phyloP scores from a whole-genome alignment of 1,139 yeast genomes.

The Geotrichum restrictum region DNA sequence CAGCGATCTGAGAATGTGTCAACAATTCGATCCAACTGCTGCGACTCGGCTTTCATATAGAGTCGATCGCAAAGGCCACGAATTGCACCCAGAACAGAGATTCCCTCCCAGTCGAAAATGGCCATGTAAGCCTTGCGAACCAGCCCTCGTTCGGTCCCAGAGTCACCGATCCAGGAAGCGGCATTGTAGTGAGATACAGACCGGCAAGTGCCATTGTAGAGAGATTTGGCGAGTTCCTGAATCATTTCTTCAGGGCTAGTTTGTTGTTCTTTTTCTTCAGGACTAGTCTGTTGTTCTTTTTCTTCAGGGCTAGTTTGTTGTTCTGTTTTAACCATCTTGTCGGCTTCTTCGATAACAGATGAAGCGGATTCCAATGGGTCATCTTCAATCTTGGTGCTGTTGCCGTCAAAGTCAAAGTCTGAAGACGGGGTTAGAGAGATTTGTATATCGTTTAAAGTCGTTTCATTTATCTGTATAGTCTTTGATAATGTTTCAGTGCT shows the following conservation, averaged over 20 bases:
- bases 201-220: constrained; percentile 13
- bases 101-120: constrained; percentile 35
- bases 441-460: no score
- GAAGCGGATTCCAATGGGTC: no score
- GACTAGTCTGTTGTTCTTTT: neutral
- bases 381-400: no score
- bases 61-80: constrained; percentile 60
- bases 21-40: constrained; percentile 70
- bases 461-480: no score
- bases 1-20: constrained; percentile 69
- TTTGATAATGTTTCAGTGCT: no score
- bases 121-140: constrained; percentile 33
- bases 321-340: no score
- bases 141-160: constrained; percentile 25
- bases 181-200: constrained; percentile 24
- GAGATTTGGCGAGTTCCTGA: constrained; percentile 15
- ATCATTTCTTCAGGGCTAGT: constrained; percentile 5
- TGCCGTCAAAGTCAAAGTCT: no score
- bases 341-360: no score
- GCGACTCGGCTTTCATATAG: constrained; percentile 79
- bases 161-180: constrained; percentile 37
- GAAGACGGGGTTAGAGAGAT: no score
- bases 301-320: neutral
- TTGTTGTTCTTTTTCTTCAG: neutral
- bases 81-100: constrained; percentile 46